phyloP scores from a whole-genome alignment of 148 eudicot genomes.

The Camellia japonica region DNA sequence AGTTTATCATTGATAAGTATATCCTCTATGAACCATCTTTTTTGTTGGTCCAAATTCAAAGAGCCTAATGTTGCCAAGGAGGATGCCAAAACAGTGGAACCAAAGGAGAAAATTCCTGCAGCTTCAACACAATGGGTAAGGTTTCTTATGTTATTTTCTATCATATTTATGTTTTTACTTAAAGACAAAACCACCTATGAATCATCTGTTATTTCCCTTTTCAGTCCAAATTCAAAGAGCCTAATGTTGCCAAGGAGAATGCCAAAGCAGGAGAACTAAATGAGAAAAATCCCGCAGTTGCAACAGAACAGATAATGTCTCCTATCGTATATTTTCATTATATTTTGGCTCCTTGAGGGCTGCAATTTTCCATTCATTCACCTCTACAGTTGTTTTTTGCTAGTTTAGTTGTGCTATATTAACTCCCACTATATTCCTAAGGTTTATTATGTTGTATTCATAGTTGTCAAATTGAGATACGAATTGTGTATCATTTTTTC shows the following conservation, averaged over 20 bases:
- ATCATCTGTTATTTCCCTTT: neutral
- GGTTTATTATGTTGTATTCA: too few relatives aligned
- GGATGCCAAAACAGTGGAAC: neutral
- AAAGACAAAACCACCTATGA: neutral
- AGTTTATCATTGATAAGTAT: too few relatives aligned
- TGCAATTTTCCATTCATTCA: neutral
- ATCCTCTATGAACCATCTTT: neutral
- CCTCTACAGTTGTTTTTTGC: neutral
- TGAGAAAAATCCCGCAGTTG: constrained; percentile 9
- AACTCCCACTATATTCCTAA: too few relatives aligned
- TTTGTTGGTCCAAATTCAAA: neutral
- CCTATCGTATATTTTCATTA: neutral
- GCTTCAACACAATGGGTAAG: constrained; percentile 10
- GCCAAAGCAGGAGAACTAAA: neutral
- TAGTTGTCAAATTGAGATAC: too few relatives aligned
- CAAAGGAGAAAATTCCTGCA: neutral
- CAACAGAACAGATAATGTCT: constrained; percentile 1
- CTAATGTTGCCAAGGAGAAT: constrained; percentile 8
- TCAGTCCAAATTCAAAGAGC: neutral
- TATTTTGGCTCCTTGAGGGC: neutral
- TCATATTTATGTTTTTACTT: neutral
- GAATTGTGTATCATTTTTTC: too few relatives aligned
- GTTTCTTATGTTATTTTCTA: neutral
- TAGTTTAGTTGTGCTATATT: too few relatives aligned
- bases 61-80: neutral